Base-by-base conservation (phyloP, 371 early-diverging fungal genomes). In the Catenaria anguillulae region DNA sequence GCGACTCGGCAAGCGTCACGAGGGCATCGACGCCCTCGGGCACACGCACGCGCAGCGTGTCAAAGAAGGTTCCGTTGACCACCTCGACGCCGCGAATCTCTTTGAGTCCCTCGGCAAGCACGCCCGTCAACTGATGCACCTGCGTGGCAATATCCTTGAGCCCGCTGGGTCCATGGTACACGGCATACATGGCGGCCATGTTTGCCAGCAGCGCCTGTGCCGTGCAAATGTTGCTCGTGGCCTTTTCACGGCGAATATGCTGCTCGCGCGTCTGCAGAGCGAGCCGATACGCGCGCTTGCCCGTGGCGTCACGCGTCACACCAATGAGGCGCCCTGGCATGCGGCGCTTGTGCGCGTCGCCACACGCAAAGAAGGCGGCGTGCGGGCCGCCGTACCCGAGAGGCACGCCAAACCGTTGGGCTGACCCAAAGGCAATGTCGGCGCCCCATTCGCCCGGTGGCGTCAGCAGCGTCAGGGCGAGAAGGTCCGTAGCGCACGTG, bases 331-430 rank as follows among this genome's bases (percentile, higher is more conserved):
- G 84, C 55, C 97, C 97, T 24, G 97, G 96, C 75, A 97, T 87
- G 60, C 88, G 82, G 60, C 97, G 87, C 81, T 93, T 92, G 71
- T 89, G 88, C 42, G 80, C 86, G 31, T 92, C 87, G 71, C 84
- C 84, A 66, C 88, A 87, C 62, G 97, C 92, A 71, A 97, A 93
- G 80, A 93, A 97, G 35, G 97, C 97, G 10, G 97, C 97, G 70
- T 95, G 96, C n/a, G 97, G 97, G 58, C 97, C 97, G 71, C 97
- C 97, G 71, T 89, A 95, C 45, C 97, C 97, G 55, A 97, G 80
- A 4, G 96, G 95, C 40, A 97, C 95, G 71, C 97, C 97, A 66
- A 97, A 94, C 40, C 97, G 85, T 75, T 97, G 96, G 31, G 85
- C 84, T 80, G 89, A 93, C 66, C 97, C 97, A 37, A 97, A 75